These are phyloP conservation scores for Yamadazyma endophytica DNA, from an alignment of 805 yeast genomes.

Conservation along the genomic window DNA sequence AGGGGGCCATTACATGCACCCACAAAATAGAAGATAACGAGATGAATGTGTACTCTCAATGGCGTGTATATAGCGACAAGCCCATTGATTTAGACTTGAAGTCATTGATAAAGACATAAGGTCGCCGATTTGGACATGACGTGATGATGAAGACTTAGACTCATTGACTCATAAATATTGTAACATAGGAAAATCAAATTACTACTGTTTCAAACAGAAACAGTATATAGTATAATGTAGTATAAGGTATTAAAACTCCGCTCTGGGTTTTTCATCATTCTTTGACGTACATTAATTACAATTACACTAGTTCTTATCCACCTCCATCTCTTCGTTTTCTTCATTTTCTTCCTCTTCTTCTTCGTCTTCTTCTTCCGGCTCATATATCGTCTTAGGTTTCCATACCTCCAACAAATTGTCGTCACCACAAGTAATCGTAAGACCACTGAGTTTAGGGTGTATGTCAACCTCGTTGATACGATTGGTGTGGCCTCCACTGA, in stretches of 20 bases:
- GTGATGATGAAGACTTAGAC: no score
- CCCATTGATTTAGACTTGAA: slow-evolving; percentile 6
- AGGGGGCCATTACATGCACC: slow-evolving; percentile 3
- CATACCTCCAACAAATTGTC: slow-evolving; percentile 75
- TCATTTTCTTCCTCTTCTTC: slow-evolving; percentile 18
- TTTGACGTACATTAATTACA: no score
- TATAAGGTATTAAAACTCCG: slow-evolving; percentile 1
- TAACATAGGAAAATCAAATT: no score
- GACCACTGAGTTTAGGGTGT: slow-evolving; percentile 56
- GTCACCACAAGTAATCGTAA: slow-evolving; percentile 67
- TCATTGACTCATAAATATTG: no score
- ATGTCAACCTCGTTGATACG: slow-evolving; percentile 64
- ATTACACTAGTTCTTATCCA: slow-evolving; percentile 3
- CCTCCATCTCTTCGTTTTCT: slow-evolving; percentile 8
- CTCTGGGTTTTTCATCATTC: neutral
- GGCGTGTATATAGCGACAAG: slow-evolving; percentile 13
- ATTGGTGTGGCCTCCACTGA: slow-evolving; percentile 86
- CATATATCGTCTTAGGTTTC: slow-evolving; percentile 55
- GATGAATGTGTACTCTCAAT: slow-evolving; percentile 5
- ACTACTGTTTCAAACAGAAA: no score
- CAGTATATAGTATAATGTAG: no score
- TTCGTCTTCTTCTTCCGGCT: slow-evolving; percentile 30
- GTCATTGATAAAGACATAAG: slow-evolving; percentile 3
- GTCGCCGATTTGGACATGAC: no score
- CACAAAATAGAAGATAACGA: slow-evolving; percentile 3